Percentiles rank a stretch among this genome's conserved stretches.
phyloP scores from a whole-genome alignment of 1,284 basidiomycete species.

The Flammula alnicola region DNA sequence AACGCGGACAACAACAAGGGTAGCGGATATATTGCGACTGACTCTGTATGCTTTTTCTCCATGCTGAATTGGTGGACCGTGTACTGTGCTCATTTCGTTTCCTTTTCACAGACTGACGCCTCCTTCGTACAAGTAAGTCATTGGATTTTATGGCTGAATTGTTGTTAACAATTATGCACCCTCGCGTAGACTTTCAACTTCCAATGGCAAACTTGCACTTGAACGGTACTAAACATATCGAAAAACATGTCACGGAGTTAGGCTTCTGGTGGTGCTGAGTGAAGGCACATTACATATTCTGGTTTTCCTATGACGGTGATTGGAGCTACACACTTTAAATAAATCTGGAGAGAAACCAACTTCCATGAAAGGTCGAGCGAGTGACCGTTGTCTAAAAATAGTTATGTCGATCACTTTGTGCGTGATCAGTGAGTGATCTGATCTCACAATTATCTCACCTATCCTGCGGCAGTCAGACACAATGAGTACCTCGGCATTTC shows the following conservation, averaged over 20 bases:
- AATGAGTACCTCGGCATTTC: slow-evolving; percentile 40
- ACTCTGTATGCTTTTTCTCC: slow-evolving; percentile 21
- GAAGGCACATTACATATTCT: neutral
- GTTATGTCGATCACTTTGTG: neutral
- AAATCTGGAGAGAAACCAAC: no score
- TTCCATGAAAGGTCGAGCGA: no score
- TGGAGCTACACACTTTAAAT: no score
- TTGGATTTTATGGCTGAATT: no score
- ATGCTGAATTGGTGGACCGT: no score
- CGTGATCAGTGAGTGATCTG: neutral
- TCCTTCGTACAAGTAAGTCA: no score
- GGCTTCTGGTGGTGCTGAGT: neutral
- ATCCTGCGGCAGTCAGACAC: no score
- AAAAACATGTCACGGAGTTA: neutral
- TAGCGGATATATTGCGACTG: slow-evolving; percentile 28
- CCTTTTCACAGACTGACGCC: no score
- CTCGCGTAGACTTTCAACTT: slow-evolving; percentile 23
- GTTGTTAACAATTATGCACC: neutral
- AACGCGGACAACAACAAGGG: slow-evolving; percentile 27
- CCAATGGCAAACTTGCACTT: slow-evolving; percentile 25
- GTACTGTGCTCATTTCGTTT: no score
- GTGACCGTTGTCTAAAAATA: neutral
- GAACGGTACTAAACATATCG: no score
- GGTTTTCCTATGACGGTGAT: neutral
- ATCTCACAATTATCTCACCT: neutral